Evolutionary conservation across 345 rosid genomes (phyloP), one percentile per base, ranked within the genome.

Genomic region (Xanthoceras sorbifolium): DNA sequence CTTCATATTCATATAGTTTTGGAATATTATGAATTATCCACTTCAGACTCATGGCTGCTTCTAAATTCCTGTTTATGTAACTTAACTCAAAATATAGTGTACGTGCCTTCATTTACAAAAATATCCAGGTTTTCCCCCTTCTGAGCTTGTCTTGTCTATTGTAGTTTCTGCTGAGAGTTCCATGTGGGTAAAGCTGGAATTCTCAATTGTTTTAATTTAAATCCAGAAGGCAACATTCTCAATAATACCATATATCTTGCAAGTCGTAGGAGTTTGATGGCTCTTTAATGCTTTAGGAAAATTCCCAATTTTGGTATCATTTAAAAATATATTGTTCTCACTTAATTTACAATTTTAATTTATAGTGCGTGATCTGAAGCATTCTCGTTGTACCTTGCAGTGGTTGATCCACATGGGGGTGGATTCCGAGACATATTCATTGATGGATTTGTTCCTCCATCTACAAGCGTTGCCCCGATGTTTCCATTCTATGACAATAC

Each of bases 381-480:
- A 64, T 61, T 81, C 34, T 64, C 52, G 31, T 77, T 80, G 59
- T 80, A 66, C 50, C 66, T 71, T 84, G 81, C 84, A 82, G 93
- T 76, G 69, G 86, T 76, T 78, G 89, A 90, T 66, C 85, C 92
- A 62, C 91, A 76, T 73, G 89, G 90, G 70, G 84, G 85, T 80
- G 88, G 86, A 67, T 88, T 85, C 80, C 86, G 88, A 75, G 98
- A 96, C 79, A 79, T 93, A 75, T 85, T 96, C 31, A 88, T 92
- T 78, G 99, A 96, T 83, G 99, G 99, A 76, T 96, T 96, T 87
- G 93, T 89, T 84, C 90, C 97, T 72, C 89, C 94, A 61, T 81
- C 94, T 71, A 85, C 87, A 79, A 90, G 94, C 77, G 86, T 85
- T 84, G 92, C 98, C 26, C 99, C 99, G 42, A 93, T 96, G 97